Evolutionary conservation across 176 grass and related monocot genomes (phyloP).

Genomic region (Triticum timopheevii): DNA sequence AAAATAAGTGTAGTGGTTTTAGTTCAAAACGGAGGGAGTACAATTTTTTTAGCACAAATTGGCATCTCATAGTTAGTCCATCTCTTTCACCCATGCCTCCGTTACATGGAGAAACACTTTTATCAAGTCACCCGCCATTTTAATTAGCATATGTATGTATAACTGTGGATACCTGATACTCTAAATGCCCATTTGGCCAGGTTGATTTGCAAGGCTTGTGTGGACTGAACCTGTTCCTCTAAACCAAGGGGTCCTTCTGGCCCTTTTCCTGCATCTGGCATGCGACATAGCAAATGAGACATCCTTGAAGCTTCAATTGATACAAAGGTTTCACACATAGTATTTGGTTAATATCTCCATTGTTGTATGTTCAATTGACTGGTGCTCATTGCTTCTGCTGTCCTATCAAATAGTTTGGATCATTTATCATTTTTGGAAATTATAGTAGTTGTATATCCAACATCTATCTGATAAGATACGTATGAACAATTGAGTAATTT

Average conservation of each 20-base stretch:
- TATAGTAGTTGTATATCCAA: too few species aligned
- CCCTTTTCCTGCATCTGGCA: constrained; percentile 85
- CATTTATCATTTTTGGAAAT: too few species aligned
- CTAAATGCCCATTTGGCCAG: constrained; percentile 28
- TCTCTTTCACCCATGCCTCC: neutral
- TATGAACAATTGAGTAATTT: too few species aligned
- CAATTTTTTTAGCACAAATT: neutral
- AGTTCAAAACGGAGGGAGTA: too few species aligned
- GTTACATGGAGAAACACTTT: neutral
- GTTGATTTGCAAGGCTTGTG: constrained; percentile 82
- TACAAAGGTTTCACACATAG: constrained; percentile 1
- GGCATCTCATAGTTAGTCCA: constrained; percentile 7
- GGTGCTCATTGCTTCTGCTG: too few species aligned
- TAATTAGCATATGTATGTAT: neutral
- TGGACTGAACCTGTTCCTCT: constrained; percentile 54
- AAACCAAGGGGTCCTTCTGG: constrained; percentile 83
- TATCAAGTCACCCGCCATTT: neutral
- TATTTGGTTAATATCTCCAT: too few species aligned
- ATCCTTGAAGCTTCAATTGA: constrained; percentile 63
- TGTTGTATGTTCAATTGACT: too few species aligned
- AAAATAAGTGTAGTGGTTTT: too few species aligned
- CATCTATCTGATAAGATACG: too few species aligned
- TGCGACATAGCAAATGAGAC: constrained; percentile 68
- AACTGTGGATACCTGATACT: neutral
- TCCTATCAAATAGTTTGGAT: too few species aligned